Base-by-base conservation (phyloP, 2,329 filamentous ascomycete species). In the Colletotrichum higginsianum region DNA sequence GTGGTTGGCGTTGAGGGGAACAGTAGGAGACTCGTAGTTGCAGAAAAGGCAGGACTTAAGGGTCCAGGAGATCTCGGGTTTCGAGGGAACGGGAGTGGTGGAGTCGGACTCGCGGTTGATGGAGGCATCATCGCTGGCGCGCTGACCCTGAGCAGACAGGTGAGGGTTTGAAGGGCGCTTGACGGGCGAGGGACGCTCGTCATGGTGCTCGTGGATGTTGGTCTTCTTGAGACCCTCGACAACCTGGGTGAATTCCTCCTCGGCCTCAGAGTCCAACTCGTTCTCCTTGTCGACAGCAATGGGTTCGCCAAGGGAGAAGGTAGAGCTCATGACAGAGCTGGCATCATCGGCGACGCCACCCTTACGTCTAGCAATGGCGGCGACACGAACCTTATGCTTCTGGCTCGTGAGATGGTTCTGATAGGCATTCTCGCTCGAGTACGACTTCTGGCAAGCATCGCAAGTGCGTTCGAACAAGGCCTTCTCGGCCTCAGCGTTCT, bases 341-440 rank as follows among this genome's bases (percentile, higher is more conserved):
- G 91, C 89, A 78, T 95, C 93, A 74, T 89, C 88, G 61, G 84
- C 82, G 23, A 83, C 84, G 64, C 79, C 80, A 40, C 73, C 75
- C 64, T 79, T 76, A 62, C 81, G 81, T 62, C 79, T 74, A 44
- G 80, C 79, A 30, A 81, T 80, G 56, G 82, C 77, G 52, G 86
- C 86, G 42, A 89, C 86, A 69, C 92, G 87, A 76, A 91, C 91
- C 82, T 91, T 94, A 83, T 99, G 96, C 82, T 98, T 98, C 76
- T 94, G 92, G 84, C 95, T 98, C 71, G 91, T 91, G 67, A 98
- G 82, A 80, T 99, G 96, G 83, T 98, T 99, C 79, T 92, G 91
- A 82, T 93, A 98, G 44, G 96, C 96, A 84, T 98, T 98, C 79
- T 98, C 94, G 83, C 95, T 98, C 86, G 92, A 98, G 82, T 97